Percentiles rank a stretch among this genome's conserved stretches.
phyloP scores from a whole-genome alignment of 208 protist species.

The Leishmania braziliensis region DNA sequence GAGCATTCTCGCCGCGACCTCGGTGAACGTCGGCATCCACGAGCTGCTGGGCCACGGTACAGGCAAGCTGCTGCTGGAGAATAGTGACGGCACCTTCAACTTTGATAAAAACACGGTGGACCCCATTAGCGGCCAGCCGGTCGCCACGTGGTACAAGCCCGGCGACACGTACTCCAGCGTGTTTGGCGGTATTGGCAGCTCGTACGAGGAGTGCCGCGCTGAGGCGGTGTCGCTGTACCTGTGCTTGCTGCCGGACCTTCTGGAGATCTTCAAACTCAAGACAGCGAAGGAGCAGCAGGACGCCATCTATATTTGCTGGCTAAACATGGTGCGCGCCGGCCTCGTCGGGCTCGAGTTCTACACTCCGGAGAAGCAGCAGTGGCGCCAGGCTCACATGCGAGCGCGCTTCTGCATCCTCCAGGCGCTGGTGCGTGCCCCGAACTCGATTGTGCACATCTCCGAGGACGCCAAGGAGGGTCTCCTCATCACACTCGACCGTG shows the following conservation, averaged over 20 bases:
- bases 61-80: conserved; percentile 80
- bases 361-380: conserved; percentile 81
- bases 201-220: conserved; percentile 92
- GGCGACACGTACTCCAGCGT: conserved; percentile 89
- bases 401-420: conserved; percentile 91
- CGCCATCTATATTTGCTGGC: conserved; percentile 86
- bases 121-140: conserved; percentile 67
- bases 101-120: conserved; percentile 73
- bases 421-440: conserved; percentile 57
- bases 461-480: conserved; percentile 60
- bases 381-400: conserved; percentile 93
- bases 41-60: conserved; percentile 94
- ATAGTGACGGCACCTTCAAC: conserved; percentile 72
- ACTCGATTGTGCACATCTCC: conserved; percentile 61
- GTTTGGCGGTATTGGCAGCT: conserved; percentile 71
- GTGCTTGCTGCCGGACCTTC: conserved; percentile 55
- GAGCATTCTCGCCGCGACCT: conserved; percentile 58
- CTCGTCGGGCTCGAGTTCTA: conserved; percentile 91
- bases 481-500: conserved; percentile 64
- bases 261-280: conserved; percentile 61
- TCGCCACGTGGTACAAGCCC: conserved; percentile 83
- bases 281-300: conserved; percentile 45
- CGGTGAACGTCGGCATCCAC: conserved; percentile 94
- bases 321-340: conserved; percentile 93
- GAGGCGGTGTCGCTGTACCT: conserved; percentile 92